These are phyloP conservation scores for Ambrosiella beaveri DNA, from an alignment of 2,329 filamentous ascomycete genomes.

Conservation along the genomic window DNA sequence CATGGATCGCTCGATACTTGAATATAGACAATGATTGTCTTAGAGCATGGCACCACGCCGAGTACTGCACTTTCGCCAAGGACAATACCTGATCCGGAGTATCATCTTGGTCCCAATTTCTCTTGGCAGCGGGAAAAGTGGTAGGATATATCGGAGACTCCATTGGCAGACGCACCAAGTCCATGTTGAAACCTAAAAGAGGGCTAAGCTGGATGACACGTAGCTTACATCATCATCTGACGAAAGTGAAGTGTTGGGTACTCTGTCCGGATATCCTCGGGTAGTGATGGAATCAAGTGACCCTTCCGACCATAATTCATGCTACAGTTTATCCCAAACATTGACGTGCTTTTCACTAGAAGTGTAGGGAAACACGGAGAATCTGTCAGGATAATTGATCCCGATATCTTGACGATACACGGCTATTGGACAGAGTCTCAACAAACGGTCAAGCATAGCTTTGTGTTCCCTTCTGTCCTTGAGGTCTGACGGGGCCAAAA, in stretches of 20 bases:
- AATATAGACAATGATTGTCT: background rate
- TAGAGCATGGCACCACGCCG: background rate
- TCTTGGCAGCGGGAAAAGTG: background rate
- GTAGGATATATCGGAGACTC: background rate
- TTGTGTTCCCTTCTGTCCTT: background rate
- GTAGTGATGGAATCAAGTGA: background rate
- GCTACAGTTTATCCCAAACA: too few relatives aligned
- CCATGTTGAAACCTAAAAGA: background rate
- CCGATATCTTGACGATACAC: too few relatives aligned
- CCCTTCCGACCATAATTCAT: background rate
- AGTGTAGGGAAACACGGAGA: too few relatives aligned
- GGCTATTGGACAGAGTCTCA: too few relatives aligned
- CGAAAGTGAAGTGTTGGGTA: background rate
- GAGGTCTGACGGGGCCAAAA: background rate
- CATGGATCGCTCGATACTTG: background rate
- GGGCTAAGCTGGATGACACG: background rate
- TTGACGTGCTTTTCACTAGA: too few relatives aligned
- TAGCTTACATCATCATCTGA: background rate
- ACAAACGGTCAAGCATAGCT: background rate
- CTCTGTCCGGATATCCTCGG: background rate
- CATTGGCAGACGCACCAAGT: background rate
- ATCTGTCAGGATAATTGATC: too few relatives aligned
- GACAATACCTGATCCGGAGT: background rate
- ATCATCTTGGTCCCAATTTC: background rate
- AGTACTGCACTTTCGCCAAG: background rate